Evolutionary conservation across 257 asterid species (phyloP), one percentile per base, ranked within the genome.

Genomic region (Solanum gracilifrons): DNA sequence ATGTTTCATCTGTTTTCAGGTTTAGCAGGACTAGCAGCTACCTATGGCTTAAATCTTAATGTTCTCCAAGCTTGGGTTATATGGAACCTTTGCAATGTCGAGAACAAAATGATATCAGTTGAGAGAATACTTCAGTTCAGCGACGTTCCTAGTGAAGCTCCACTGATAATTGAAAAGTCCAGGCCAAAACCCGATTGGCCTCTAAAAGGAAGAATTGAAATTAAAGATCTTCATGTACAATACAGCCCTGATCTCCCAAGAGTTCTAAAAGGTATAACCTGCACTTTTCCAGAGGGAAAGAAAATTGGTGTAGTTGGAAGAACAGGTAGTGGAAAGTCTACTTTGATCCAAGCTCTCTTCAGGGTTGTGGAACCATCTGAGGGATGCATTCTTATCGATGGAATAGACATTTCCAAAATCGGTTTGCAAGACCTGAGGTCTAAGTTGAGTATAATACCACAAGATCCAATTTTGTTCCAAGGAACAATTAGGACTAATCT

Each of bases 11-110:
- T 85, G 85, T 39, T 86, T 85, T 80, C 96, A 96, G 98, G 98
- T 87, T 85, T 96, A 90, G 98, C 98, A 37, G 98, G 98, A 87
- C 90, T 96, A 55, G 98, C 98, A 16, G 98, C 98, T 25, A 93
- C 98, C 0, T 96, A 96, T 23, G 98, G 98, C 31, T 90, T 96
- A 90, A 96, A 93, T 89, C 88, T 96, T 27, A 95, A 92, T 83
- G 98, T 94, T 31, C 95, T 95, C 84, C 98, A 95, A 89, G 96
- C 98, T 85, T 96, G 99, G 98, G 95, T 96, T 41, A 93, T 96
- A 91, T 94, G 97, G 98, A 95, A 96, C 92, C 92, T 96, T 18
- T 95, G 98, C 92, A 95, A 95, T 51, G 99, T 96, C 1, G 97
- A 95, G 60, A 96, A 96, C 92, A 96, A 96, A 87, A 95, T 95